Evolutionary conservation across 768 basidiomycete species (phyloP).

Genomic region (Pleurotus ostreatus): DNA sequence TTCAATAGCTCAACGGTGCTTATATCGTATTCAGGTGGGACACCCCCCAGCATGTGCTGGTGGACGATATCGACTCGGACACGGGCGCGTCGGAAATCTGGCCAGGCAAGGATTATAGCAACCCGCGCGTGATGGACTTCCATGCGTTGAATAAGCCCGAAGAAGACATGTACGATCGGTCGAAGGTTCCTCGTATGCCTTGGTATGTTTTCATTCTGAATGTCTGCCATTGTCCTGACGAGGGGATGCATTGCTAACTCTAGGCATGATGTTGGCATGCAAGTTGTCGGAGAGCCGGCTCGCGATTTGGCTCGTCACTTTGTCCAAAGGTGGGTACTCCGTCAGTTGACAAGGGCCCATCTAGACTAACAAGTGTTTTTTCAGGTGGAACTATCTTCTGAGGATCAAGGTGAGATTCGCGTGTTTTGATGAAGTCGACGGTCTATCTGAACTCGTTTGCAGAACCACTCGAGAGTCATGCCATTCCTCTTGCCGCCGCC

Average conservation of each 20-base stretch:
- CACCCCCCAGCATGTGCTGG: slow-evolving; percentile 86
- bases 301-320: slow-evolving; percentile 94
- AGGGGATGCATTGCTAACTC: no score
- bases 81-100: slow-evolving; percentile 70
- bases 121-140: slow-evolving; percentile 85
- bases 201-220: slow-evolving; percentile 58
- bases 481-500: slow-evolving; percentile 92
- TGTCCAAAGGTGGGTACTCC: slow-evolving; percentile 64
- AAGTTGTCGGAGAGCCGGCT: slow-evolving; percentile 95
- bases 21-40: slow-evolving; percentile 43
- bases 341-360: no score
- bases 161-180: slow-evolving; percentile 93
- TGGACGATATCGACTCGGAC: slow-evolving; percentile 74
- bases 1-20: not conserved
- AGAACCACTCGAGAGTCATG: slow-evolving; percentile 92
- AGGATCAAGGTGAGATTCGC: slow-evolving; percentile 73
- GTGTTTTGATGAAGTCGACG: not conserved
- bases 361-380: slow-evolving; percentile 7
- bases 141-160: slow-evolving; percentile 82
- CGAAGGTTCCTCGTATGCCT: slow-evolving; percentile 90
- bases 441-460: not conserved
- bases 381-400: slow-evolving; percentile 90
- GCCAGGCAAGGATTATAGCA: slow-evolving; percentile 98
- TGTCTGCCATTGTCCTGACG: slow-evolving; percentile 10
- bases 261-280: slow-evolving; percentile 94